A percentile compares a stretch with the other conserved stretches of the same genome.
Conservation (phyloP, 2,329 filamentous ascomycete species). For the Cytospora mali region DNA sequence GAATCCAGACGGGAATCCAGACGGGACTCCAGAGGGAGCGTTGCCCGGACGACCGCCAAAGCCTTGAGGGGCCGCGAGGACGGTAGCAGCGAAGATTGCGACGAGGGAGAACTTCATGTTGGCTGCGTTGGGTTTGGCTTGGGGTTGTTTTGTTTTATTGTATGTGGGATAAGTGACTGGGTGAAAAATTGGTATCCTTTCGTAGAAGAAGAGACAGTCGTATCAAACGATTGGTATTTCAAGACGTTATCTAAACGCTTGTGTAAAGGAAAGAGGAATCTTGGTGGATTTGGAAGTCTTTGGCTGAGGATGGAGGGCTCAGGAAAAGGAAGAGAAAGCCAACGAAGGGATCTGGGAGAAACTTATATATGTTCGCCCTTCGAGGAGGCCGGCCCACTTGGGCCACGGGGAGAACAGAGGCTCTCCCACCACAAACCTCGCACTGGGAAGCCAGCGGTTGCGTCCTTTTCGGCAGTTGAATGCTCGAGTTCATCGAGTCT, state of each 20-base stretch:
- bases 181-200: background rate
- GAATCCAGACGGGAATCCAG: background rate
- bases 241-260: slow-evolving; percentile 20
- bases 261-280: slow-evolving; percentile 8
- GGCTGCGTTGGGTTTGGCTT: background rate
- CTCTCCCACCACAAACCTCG: background rate
- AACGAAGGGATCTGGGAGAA: background rate
- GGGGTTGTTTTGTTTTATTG: background rate
- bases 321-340: background rate
- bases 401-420: background rate
- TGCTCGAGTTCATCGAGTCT: background rate
- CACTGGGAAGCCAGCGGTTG: background rate
- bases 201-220: slow-evolving; percentile 19
- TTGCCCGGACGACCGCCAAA: background rate
- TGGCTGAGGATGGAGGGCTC: background rate
- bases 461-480: background rate
- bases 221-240: slow-evolving; percentile 15
- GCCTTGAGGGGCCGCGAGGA: slow-evolving; percentile 14
- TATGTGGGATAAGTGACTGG: background rate
- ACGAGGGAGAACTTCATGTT: slow-evolving; percentile 22
- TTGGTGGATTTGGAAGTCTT: slow-evolving; percentile 5
- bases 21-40: background rate
- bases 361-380: slow-evolving; percentile 12
- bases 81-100: slow-evolving; percentile 16
- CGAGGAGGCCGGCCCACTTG: background rate